phyloP scores from a whole-genome alignment of 139 green algal species.

The Tetratostichococcus sp. region DNA sequence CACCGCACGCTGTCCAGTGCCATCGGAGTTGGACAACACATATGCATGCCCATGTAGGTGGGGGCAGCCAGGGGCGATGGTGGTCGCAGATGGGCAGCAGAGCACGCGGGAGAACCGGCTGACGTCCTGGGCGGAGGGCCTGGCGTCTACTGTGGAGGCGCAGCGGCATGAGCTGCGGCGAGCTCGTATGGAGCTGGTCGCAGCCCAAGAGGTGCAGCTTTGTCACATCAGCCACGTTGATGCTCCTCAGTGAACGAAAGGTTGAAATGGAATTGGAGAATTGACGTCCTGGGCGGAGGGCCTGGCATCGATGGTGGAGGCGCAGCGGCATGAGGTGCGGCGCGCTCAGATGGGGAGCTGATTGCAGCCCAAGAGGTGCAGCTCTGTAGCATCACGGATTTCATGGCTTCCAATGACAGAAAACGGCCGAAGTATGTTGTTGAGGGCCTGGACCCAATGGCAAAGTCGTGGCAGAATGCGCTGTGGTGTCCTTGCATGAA shows the following conservation, averaged over 20 bases:
- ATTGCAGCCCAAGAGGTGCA: neutral
- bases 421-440: too few relatives aligned
- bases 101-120: slow-evolving; percentile 38
- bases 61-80: slow-evolving; percentile 34
- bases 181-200: slow-evolving; percentile 39
- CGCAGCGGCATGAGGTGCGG: neutral
- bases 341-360: neutral
- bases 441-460: too few relatives aligned
- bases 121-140: slow-evolving; percentile 33
- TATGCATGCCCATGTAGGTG: neutral
- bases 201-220: slow-evolving; percentile 33
- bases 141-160: neutral
- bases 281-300: slow-evolving; percentile 3
- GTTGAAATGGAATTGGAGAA: too few relatives aligned
- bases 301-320: neutral
- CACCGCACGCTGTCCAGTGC: too few relatives aligned
- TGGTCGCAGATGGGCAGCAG: slow-evolving; percentile 24
- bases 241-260: too few relatives aligned
- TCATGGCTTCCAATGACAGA: too few relatives aligned
- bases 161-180: slow-evolving; percentile 41
- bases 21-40: too few relatives aligned
- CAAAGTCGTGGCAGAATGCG: too few relatives aligned
- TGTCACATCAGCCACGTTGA: too few relatives aligned
- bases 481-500: too few relatives aligned
- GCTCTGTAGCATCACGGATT: too few relatives aligned